Base-by-base conservation (phyloP, 176 grass and related monocot species). In the Melocanna baccifera region DNA sequence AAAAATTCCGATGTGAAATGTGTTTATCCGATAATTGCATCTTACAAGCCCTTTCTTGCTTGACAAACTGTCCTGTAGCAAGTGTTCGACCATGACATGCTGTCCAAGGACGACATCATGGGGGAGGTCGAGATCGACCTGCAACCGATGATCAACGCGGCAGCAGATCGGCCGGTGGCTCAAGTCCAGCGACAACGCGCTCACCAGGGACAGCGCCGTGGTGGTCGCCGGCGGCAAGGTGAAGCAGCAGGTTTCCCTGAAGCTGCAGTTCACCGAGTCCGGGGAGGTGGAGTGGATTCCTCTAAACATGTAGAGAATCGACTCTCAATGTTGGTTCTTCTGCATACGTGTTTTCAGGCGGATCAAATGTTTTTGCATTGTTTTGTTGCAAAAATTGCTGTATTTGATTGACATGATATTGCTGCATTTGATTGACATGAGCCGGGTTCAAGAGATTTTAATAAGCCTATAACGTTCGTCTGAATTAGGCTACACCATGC, bases 81-180 rank as follows among this genome's bases (percentile, higher is more conserved):
- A 94, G 90, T 97, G 12, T 88, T 84, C 42, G 92, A 97, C 81
- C 94, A 94, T 3, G 90, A 92, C 75, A 70, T 91, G 41, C 15
- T 97, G 13, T 97, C 92, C 14, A 74, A 91, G 14, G 92, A 97
- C 14, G 94, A 97, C 61, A 37, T 92, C 62, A 91, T 94, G 92
- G 94, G 94, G 3, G 92, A 94, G 36, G 92, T 92, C 1, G 90
- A 97, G 77, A 67, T 97, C 71, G 90, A 97, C 48, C 75, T 94
- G 28, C 90, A 97, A 46, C 90, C 94, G 0, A 88, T 94, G 89
- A 97, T 94, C 71, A 92, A 92, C 0, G 88, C 86, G 0, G 86
- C 92, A 89, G 48, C 92, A 90, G 86, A 94, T 94, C 0, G 90
- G 90, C 56, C 88, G 88, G 67, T 97, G 94, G 94, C 85, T 97